Evolutionary conservation across 2,329 filamentous ascomycete genomes (phyloP).

Genomic region (Sporothrix brunneoviolacea): DNA sequence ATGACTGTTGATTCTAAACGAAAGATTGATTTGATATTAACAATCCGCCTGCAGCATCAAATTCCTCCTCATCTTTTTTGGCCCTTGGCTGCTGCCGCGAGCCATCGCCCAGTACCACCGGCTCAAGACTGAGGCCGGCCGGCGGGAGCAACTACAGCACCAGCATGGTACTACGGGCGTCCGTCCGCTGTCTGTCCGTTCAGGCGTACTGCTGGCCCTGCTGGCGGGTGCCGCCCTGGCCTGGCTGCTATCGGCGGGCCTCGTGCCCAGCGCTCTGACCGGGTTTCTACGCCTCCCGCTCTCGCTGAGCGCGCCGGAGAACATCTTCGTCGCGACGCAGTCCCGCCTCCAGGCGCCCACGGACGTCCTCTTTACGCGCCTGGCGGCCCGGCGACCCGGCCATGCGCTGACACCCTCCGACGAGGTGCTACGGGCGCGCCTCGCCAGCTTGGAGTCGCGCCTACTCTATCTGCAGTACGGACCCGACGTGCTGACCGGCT

Average conservation of each 20-base stretch:
- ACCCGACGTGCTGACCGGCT: slow-evolving; percentile 63
- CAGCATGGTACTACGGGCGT: slow-evolving; percentile 45
- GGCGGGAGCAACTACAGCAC: slow-evolving; percentile 30
- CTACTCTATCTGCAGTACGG: slow-evolving; percentile 81
- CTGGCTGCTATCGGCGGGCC: slow-evolving; percentile 12
- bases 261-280: slow-evolving; percentile 22
- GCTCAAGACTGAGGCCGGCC: slow-evolving; percentile 35
- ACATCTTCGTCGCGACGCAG: slow-evolving; percentile 70
- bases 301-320: slow-evolving; percentile 63
- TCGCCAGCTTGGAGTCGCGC: slow-evolving; percentile 64
- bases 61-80: slow-evolving; percentile 56
- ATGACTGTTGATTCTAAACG: too few relatives aligned
- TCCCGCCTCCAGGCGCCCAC: slow-evolving; percentile 81
- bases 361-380: slow-evolving; percentile 74
- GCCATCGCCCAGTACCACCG: slow-evolving; percentile 59
- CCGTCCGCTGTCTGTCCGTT: slow-evolving; percentile 38
- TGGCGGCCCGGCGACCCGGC: slow-evolving; percentile 49
- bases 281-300: slow-evolving; percentile 49
- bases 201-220: slow-evolving; percentile 54
- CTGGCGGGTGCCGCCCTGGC: slow-evolving; percentile 24
- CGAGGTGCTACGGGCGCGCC: slow-evolving; percentile 56
- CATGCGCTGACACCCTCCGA: slow-evolving; percentile 50
- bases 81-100: slow-evolving; percentile 64
- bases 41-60: slow-evolving; percentile 37
- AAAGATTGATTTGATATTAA: too few relatives aligned